Evolutionary conservation across 129 eudicot species (phyloP).

Genomic region (Lactuca saligna): DNA sequence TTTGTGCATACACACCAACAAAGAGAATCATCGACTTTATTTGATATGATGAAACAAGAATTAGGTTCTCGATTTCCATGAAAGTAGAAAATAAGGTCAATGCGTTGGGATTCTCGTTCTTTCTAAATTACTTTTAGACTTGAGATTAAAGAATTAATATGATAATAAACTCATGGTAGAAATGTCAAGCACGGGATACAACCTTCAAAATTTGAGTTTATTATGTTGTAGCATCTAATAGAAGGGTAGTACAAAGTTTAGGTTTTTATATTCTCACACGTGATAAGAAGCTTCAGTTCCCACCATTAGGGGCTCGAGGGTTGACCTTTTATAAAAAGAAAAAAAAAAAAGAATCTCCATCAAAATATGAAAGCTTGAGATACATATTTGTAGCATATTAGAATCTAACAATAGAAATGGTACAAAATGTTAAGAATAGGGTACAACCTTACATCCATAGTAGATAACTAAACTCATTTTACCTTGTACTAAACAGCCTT

Average conservation of each 20-base stretch:
- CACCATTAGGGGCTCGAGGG: conserved; percentile 51
- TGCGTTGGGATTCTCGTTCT: conserved; percentile 31
- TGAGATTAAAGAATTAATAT: conserved; percentile 24
- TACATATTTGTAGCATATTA: conserved; percentile 7
- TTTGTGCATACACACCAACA: conserved; percentile 5
- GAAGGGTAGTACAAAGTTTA: not conserved
- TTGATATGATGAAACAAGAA: conserved; percentile 6
- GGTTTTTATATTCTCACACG: conserved; percentile 28
- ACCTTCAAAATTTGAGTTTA: not conserved
- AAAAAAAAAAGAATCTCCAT: conserved; percentile 16
- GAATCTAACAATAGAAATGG: not conserved
- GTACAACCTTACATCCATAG: conserved; percentile 22
- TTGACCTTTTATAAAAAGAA: conserved; percentile 13
- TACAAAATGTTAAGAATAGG: conserved; percentile 15
- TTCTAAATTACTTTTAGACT: conserved; percentile 9
- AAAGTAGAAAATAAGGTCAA: conserved; percentile 28
- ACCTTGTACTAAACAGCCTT: conserved; percentile 6
- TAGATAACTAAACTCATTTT: conserved; percentile 15
- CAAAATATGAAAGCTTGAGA: conserved; percentile 10
- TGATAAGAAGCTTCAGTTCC: conserved; percentile 33
- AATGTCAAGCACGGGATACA: not conserved
- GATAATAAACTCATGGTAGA: conserved; percentile 26
- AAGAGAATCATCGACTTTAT: not conserved
- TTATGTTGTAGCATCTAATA: not conserved
- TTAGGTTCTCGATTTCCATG: conserved; percentile 7